A percentile compares a stretch with the other conserved stretches of the same genome.
Conservation (phyloP, 1,139 yeast genomes). For the Yamadazyma songkhlaensis region DNA sequence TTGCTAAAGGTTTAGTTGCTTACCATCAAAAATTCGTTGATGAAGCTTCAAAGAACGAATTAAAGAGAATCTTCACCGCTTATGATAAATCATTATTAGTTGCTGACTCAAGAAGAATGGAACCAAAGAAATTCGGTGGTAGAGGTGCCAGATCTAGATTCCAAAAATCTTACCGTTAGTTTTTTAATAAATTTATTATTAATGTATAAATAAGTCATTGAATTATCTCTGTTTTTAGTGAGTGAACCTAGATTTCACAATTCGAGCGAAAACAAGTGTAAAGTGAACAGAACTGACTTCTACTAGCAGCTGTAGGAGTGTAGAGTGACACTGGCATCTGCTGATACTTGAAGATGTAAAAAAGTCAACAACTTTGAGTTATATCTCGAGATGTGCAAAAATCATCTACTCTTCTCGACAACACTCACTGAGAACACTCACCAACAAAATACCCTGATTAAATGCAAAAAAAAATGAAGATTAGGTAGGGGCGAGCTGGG, state of each 20-base stretch:
- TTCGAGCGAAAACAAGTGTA: too few species aligned
- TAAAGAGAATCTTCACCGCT: slow-evolving; percentile 95
- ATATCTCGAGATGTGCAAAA: too few species aligned
- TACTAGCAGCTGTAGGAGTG: too few species aligned
- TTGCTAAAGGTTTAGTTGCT: slow-evolving; percentile 99
- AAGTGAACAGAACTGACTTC: too few species aligned
- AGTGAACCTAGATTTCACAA: too few species aligned
- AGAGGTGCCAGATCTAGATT: slow-evolving; percentile 99
- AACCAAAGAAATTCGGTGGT: slow-evolving; percentile 99
- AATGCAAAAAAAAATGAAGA: slow-evolving; percentile 4
- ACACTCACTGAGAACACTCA: too few species aligned
- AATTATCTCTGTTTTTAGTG: not conserved
- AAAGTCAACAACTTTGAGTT: too few species aligned
- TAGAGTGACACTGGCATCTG: too few species aligned
- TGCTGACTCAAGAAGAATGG: slow-evolving; percentile 99
- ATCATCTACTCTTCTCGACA: too few species aligned
- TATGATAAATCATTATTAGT: slow-evolving; percentile 99
- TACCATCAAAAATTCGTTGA: slow-evolving; percentile 99
- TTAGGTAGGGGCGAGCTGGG: slow-evolving; percentile 20
- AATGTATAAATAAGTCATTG: slow-evolving; percentile 8
- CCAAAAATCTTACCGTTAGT: slow-evolving; percentile 99
- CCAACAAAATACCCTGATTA: too few species aligned
- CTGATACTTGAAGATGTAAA: too few species aligned
- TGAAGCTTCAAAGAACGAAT: slow-evolving; percentile 99
- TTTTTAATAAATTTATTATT: slow-evolving; percentile 6